These are phyloP conservation scores for Backusella liffmaniae DNA, from an alignment of 192 early-diverging fungal genomes.

Conservation along the genomic window DNA sequence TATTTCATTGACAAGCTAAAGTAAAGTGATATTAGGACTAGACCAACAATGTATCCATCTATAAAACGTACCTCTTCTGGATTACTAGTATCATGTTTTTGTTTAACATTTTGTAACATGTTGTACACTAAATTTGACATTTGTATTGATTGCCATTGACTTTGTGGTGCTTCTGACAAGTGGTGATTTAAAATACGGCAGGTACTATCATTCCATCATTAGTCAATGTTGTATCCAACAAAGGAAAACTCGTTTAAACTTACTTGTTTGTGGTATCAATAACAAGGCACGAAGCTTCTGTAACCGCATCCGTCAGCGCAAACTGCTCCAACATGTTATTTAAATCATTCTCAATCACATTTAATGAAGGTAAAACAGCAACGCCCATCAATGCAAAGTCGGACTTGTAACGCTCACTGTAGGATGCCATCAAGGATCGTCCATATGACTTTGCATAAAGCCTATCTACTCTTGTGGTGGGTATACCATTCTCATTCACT, in stretches of 20 bases:
- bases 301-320: slow-evolving; percentile 22
- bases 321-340: slow-evolving; percentile 41
- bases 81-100: slow-evolving; percentile 21
- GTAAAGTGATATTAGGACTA: neutral
- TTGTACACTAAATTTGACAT: slow-evolving; percentile 29
- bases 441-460: slow-evolving; percentile 58
- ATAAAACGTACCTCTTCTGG: slow-evolving; percentile 43
- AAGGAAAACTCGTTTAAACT: neutral
- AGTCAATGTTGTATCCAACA: neutral
- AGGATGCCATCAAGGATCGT: slow-evolving; percentile 55
- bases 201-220: slow-evolving; percentile 13
- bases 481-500: slow-evolving; percentile 18
- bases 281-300: slow-evolving; percentile 40
- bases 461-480: slow-evolving; percentile 36
- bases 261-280: slow-evolving; percentile 47
- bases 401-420: slow-evolving; percentile 50
- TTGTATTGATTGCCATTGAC: slow-evolving; percentile 22
- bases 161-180: slow-evolving; percentile 15
- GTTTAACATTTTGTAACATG: slow-evolving; percentile 28
- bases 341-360: slow-evolving; percentile 39
- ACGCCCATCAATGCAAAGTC: slow-evolving; percentile 61
- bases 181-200: slow-evolving; percentile 19
- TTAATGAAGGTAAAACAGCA: slow-evolving; percentile 26
- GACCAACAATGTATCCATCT: neutral
- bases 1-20: slow-evolving; percentile 42